Percentiles rank a stretch among this genome's conserved stretches.
Evolutionary conservation across 345 rosid species (phyloP).

Genomic region (Hibiscus syriacus): DNA sequence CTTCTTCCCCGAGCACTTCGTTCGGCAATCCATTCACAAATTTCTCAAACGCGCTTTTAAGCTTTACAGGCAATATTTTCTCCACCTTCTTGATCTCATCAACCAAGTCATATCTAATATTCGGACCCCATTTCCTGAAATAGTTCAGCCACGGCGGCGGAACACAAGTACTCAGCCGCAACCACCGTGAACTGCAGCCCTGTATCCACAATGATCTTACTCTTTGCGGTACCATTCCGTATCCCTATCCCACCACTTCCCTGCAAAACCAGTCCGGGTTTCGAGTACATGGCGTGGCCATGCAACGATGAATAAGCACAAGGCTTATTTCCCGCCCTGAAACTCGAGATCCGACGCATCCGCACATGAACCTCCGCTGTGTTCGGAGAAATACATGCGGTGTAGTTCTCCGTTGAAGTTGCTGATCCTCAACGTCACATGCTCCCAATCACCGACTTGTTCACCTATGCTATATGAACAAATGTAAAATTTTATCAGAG

Average conservation of each 20-base stretch:
- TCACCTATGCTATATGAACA: too few relatives aligned
- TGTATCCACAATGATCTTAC: slow-evolving; percentile 41
- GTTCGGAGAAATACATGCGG: slow-evolving; percentile 52
- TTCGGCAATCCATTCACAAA: neutral
- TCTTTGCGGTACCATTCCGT: slow-evolving; percentile 66
- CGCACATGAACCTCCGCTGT: slow-evolving; percentile 73
- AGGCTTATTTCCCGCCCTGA: slow-evolving; percentile 12
- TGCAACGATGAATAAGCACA: slow-evolving; percentile 57
- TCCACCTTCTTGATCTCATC: neutral
- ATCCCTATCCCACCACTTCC: slow-evolving; percentile 13
- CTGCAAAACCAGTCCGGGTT: slow-evolving; percentile 34
- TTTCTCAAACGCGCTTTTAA: neutral
- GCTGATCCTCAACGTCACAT: slow-evolving; percentile 63
- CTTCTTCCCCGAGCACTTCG: neutral
- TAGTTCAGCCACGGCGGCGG: neutral
- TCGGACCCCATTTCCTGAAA: neutral
- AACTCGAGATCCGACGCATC: slow-evolving; percentile 51
- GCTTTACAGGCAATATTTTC: neutral
- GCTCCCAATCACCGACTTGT: slow-evolving; percentile 79
- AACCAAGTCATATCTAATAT: neutral
- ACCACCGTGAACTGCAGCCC: slow-evolving; percentile 31
- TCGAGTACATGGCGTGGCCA: slow-evolving; percentile 76
- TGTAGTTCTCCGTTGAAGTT: slow-evolving; percentile 63
- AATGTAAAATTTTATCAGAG: too few relatives aligned
- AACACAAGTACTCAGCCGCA: slow-evolving; percentile 50